A percentile compares a stretch with the other conserved stretches of the same genome.
Evolutionary conservation across 306 rosid species (phyloP).

Genomic region (Gastrolobium bilobum): DNA sequence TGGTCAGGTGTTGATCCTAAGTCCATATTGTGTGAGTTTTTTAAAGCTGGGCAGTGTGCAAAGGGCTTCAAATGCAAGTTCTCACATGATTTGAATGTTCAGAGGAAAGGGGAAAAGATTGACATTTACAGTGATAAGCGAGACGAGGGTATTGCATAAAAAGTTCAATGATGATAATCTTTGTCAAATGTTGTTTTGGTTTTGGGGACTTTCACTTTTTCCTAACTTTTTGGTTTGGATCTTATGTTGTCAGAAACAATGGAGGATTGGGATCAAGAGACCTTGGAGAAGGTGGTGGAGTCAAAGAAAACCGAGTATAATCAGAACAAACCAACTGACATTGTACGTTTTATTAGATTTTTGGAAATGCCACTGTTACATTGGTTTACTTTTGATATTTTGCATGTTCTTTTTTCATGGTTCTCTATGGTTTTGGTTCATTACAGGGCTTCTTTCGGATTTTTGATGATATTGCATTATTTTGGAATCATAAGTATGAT

Average conservation of each 20-base stretch:
- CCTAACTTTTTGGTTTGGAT: slow-evolving; percentile 17
- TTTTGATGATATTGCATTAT: slow-evolving; percentile 29
- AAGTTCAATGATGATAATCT: neutral
- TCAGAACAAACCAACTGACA: slow-evolving; percentile 97
- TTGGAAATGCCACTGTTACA: slow-evolving; percentile 17
- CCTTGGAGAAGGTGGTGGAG: slow-evolving; percentile 91
- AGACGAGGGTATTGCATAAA: slow-evolving; percentile 65
- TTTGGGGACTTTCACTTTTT: neutral
- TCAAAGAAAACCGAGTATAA: slow-evolving; percentile 84
- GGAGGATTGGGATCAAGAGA: slow-evolving; percentile 99
- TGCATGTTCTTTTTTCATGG: neutral
- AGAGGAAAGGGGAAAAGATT: slow-evolving; percentile 99
- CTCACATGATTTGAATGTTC: slow-evolving; percentile 94
- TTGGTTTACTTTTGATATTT: slow-evolving; percentile 28
- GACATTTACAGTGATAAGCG: slow-evolving; percentile 94
- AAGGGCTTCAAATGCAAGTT: slow-evolving; percentile 99
- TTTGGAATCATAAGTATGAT: slow-evolving; percentile 10
- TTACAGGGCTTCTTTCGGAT: neutral
- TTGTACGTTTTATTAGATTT: slow-evolving; percentile 63
- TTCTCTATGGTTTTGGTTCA: slow-evolving; percentile 22
- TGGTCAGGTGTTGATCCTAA: slow-evolving; percentile 96
- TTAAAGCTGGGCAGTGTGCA: slow-evolving; percentile 89
- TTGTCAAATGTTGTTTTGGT: slow-evolving; percentile 24
- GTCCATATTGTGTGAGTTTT: slow-evolving; percentile 93
- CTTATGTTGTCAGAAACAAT: slow-evolving; percentile 67